Conservation (phyloP, 2,329 filamentous ascomycete species). For the Curvularia sp. region DNA sequence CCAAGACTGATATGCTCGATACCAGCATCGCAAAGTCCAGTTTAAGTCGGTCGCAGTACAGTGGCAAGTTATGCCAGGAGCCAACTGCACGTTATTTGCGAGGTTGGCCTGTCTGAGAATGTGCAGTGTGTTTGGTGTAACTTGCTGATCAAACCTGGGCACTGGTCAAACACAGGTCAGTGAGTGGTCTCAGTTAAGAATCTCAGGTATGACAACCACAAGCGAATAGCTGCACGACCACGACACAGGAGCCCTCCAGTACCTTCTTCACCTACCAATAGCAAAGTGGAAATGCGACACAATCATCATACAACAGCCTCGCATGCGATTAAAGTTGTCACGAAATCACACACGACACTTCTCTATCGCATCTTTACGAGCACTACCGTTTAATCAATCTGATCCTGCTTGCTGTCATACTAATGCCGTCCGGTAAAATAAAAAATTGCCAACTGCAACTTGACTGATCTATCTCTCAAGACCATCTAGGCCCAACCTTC, state of each 20-base stretch:
- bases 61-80: neutral
- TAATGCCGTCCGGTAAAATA: neutral
- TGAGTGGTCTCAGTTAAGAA: neutral
- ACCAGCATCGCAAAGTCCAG: neutral
- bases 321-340: too few relatives aligned
- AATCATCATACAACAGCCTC: neutral
- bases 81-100: too few relatives aligned
- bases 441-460: too few relatives aligned
- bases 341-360: too few relatives aligned
- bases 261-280: neutral
- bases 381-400: neutral
- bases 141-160: neutral
- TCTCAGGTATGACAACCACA: neutral
- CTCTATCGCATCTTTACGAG: too few relatives aligned
- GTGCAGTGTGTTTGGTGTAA: neutral
- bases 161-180: neutral
- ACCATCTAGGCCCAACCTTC: too few relatives aligned
- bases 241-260: neutral
- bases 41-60: neutral
- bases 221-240: neutral
- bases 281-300: neutral
- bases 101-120: too few relatives aligned
- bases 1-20: neutral
- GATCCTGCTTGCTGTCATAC: neutral
- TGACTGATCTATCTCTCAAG: neutral